Evolutionary conservation across 495 filamentous ascomycete species (phyloP).

Genomic region (Podospora didyma): DNA sequence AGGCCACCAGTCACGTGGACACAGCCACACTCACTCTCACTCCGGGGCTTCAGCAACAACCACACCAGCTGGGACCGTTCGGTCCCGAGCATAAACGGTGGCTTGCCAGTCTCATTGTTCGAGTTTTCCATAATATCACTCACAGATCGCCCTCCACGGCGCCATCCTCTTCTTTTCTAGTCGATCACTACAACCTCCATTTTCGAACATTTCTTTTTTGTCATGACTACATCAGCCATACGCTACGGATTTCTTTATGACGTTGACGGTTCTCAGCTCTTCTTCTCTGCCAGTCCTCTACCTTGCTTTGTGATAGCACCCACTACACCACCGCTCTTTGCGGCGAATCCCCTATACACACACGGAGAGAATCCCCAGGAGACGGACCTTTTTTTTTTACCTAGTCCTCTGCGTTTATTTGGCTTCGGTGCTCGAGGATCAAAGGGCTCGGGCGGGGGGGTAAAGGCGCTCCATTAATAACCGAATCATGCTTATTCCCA

Average conservation of each 20-base stretch:
- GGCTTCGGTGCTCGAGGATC: background rate
- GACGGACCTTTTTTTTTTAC: background rate
- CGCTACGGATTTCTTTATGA: conserved; percentile 29
- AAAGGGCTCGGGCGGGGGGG: background rate
- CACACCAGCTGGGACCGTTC: conserved; percentile 28
- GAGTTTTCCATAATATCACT: conserved; percentile 18
- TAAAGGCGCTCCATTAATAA: background rate
- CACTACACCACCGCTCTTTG: background rate
- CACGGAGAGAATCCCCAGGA: background rate
- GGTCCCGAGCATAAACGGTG: conserved; percentile 25
- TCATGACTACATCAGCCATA: conserved; percentile 26
- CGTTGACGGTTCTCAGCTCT: conserved; percentile 23
- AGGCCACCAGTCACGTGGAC: conserved; percentile 25
- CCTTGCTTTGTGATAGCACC: background rate
- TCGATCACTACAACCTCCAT: conserved; percentile 33
- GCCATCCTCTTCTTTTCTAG: conserved; percentile 22
- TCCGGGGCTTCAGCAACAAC: conserved; percentile 33
- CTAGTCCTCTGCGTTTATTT: no score
- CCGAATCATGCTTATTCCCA: background rate
- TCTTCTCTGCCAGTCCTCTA: conserved; percentile 2
- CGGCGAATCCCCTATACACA: background rate
- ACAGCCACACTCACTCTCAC: conserved; percentile 29
- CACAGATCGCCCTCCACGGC: conserved; percentile 10
- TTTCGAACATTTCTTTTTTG: conserved; percentile 24
- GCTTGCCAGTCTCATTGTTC: conserved; percentile 7